These are phyloP conservation scores for Coemansia javaensis DNA, from an alignment of 192 early-diverging fungal genomes.

Conservation along the genomic window DNA sequence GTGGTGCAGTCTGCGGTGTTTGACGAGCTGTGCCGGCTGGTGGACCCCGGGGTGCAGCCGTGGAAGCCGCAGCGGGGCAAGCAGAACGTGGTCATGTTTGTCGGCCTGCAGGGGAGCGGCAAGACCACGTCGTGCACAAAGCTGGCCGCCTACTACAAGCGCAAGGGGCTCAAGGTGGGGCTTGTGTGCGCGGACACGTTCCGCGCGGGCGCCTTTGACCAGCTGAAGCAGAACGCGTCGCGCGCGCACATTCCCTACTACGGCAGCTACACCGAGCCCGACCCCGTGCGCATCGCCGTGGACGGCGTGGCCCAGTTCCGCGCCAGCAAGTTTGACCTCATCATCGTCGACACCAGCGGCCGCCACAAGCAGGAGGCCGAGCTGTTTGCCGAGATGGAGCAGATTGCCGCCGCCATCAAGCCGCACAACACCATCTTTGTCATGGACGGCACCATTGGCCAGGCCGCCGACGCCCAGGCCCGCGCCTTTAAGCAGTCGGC, in stretches of 20 bases:
- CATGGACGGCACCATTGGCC: slow-evolving; percentile 98
- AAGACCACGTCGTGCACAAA: slow-evolving; percentile 98
- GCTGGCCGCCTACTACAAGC: slow-evolving; percentile 84
- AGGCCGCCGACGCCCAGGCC: slow-evolving; percentile 92
- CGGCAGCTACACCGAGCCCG: slow-evolving; percentile 83
- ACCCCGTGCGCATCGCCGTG: slow-evolving; percentile 83
- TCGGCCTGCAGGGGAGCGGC: slow-evolving; percentile 91
- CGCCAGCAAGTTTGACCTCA: slow-evolving; percentile 89
- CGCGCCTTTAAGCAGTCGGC: slow-evolving; percentile 88
- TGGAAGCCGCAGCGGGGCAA: slow-evolving; percentile 81
- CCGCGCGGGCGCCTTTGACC: slow-evolving; percentile 97
- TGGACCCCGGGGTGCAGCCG: slow-evolving; percentile 83
- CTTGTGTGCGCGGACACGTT: slow-evolving; percentile 95
- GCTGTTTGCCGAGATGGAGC: slow-evolving; percentile 94
- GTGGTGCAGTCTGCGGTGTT: slow-evolving; percentile 85
- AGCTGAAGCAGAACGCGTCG: slow-evolving; percentile 96
- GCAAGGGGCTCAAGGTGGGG: slow-evolving; percentile 90
- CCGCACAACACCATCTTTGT: slow-evolving; percentile 94
- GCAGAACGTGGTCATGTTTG: slow-evolving; percentile 92
- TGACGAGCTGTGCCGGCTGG: slow-evolving; percentile 82
- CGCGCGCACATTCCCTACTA: slow-evolving; percentile 98
- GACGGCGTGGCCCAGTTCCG: slow-evolving; percentile 95
- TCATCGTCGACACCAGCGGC: slow-evolving; percentile 98
- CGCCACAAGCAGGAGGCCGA: slow-evolving; percentile 92
- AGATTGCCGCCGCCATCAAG: slow-evolving; percentile 79